Evolutionary conservation across 129 eudicot genomes (phyloP).

Genomic region (Logfia minima): DNA sequence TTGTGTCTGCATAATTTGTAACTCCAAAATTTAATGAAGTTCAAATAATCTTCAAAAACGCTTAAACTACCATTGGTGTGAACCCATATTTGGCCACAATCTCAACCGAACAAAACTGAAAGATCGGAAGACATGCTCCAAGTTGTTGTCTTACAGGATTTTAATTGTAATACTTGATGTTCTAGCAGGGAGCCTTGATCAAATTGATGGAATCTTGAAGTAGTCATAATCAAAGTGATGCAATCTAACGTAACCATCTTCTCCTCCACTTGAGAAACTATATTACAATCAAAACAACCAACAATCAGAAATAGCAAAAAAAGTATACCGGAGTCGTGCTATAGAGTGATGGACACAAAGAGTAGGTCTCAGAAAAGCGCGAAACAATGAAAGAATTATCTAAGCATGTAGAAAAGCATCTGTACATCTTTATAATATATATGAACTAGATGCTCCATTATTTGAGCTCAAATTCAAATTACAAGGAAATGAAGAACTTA

Average conservation of each 20-base stretch:
- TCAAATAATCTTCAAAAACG: conserved; percentile 15
- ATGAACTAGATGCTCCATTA: not conserved
- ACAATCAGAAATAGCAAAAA: not conserved
- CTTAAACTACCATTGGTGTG: conserved; percentile 14
- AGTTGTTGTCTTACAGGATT: not conserved
- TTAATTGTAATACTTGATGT: not conserved
- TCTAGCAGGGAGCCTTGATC: conserved; percentile 1
- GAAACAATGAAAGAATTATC: not conserved
- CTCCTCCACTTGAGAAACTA: conserved; percentile 92
- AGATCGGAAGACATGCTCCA: not conserved
- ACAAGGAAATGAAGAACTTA: conserved; percentile 19
- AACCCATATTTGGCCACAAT: conserved; percentile 14
- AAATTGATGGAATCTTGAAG: conserved; percentile 58
- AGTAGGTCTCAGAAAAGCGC: too few species aligned
- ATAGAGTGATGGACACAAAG: not conserved
- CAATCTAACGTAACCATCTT: conserved; percentile 86
- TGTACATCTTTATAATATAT: not conserved
- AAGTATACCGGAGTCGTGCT: not conserved
- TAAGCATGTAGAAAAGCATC: not conserved
- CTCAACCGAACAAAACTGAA: conserved; percentile 27
- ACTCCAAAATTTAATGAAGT: conserved; percentile 22
- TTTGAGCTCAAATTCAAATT: not conserved
- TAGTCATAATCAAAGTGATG: conserved; percentile 85
- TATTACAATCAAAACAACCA: conserved; percentile 4
- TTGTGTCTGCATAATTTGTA: not conserved